These are phyloP conservation scores for Chaetomium globosum DNA, from an alignment of 2,329 filamentous ascomycete species.

Conservation along the genomic window DNA sequence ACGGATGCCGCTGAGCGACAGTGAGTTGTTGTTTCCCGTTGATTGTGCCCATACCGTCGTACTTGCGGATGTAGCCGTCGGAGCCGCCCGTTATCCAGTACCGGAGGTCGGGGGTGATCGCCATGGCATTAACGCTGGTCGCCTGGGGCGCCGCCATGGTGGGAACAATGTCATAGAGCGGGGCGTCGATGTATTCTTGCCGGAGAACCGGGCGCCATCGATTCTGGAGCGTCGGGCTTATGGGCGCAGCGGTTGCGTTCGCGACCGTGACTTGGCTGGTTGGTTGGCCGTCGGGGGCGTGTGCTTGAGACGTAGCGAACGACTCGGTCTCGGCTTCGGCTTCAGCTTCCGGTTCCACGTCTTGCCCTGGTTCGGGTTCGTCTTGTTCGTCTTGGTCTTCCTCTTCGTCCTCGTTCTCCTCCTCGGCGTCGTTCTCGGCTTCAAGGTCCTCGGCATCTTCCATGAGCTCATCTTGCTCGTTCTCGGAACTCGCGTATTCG, in stretches of 20 bases:
- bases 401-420: conserved; percentile 52
- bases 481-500: conserved; percentile 49
- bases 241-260: conserved; percentile 41
- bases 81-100: conserved; percentile 94
- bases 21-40: conserved; percentile 93
- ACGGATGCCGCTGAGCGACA: conserved; percentile 92
- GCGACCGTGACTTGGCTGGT: conserved; percentile 21
- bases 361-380: conserved; percentile 36
- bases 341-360: conserved; percentile 29
- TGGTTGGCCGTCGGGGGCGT: conserved; percentile 20
- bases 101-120: conserved; percentile 88
- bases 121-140: conserved; percentile 91
- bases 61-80: conserved; percentile 95
- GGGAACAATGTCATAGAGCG: conserved; percentile 90
- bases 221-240: conserved; percentile 41
- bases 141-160: conserved; percentile 96
- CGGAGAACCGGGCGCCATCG: conserved; percentile 65
- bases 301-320: conserved; percentile 43
- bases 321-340: conserved; percentile 44
- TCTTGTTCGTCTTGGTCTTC: conserved; percentile 42
- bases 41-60: conserved; percentile 91
- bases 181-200: conserved; percentile 75
- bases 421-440: conserved; percentile 47
- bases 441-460: conserved; percentile 49
- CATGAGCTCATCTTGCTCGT: conserved; percentile 62